A percentile compares a stretch with the other conserved stretches of the same genome.
Conservation (phyloP, 2,329 filamentous ascomycete species). For the Claviceps spartinae region DNA sequence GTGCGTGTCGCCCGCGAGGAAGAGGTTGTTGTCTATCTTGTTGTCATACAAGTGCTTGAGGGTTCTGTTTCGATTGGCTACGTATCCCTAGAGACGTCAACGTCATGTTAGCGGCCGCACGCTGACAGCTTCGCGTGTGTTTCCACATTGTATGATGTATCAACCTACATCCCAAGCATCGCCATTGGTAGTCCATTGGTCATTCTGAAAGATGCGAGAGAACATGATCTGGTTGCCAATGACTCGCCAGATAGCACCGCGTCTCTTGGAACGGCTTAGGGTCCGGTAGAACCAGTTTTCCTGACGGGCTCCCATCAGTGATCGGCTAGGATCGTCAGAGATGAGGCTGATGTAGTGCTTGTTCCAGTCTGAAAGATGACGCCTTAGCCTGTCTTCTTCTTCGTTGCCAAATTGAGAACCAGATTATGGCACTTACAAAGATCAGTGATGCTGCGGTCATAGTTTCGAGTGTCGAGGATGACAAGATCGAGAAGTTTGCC, state of each 20-base stretch:
- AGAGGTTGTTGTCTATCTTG: constrained; percentile 58
- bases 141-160: neutral
- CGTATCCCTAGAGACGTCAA: constrained; percentile 36
- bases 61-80: constrained; percentile 58
- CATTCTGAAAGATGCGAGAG: constrained; percentile 31
- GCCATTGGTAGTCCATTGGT: constrained; percentile 17
- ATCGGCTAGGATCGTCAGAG: constrained; percentile 50
- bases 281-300: constrained; percentile 61
- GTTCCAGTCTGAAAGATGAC: constrained; percentile 31
- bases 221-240: constrained; percentile 62
- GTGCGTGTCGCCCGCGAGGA: constrained; percentile 59
- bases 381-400: constrained; percentile 3
- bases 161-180: constrained; percentile 22
- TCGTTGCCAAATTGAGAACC: neutral
- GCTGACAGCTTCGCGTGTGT: neutral
- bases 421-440: constrained; percentile 13
- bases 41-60: constrained; percentile 52
- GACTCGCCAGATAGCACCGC: constrained; percentile 57
- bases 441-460: constrained; percentile 50
- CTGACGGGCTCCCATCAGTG: constrained; percentile 58
- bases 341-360: constrained; percentile 47
- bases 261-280: constrained; percentile 41
- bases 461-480: constrained; percentile 56
- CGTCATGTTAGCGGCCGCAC: neutral
- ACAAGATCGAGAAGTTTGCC: constrained; percentile 53